Base-by-base conservation (phyloP, 805 yeast species). In the Candida nemodendra region DNA sequence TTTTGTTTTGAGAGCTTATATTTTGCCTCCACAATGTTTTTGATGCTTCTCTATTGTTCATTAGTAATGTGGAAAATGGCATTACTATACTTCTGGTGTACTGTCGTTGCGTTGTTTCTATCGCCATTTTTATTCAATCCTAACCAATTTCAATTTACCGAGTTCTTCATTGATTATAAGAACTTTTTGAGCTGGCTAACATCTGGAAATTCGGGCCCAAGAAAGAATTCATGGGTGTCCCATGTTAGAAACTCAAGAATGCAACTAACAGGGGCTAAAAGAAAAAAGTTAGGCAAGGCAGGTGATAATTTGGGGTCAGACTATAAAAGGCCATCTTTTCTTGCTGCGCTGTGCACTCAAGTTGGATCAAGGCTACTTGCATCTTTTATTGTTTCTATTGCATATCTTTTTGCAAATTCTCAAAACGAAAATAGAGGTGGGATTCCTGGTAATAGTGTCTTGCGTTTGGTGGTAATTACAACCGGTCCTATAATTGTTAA, bases 121-220 rank as follows among this genome's bases (percentile, higher is more conserved):
- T 80, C 89, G 3, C 93, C 93, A 5, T 81, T 81, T 49, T 59
- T 84, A 28, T 84, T 78, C 64, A 84, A 84, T 55, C 91, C 93
- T 1, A 84, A 83, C 56, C 91, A 84, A 51, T 84, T 81, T 48
- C 72, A 79, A 4, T 78, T 81, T 64, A 64, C 64, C 7, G 90
- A 83, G 45, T 84, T 80, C 54, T 82, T 84, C 51, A 60, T 81
- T 36, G 91, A 84, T 59, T 84, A 84, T 58, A 67, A 71, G 38
- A 70, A 68, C 37, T 79, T 69, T 45, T 59, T 82, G 38, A 53
- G 50, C 25, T 75, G 79, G 79, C 56, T 79, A 38, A 64, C 68
- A 3, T 61, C 71, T 13, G 84, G 84, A 18, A 78, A 76, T 52
- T 65, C 73, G 4, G 62, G 55, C 18, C 42, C 56, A 1, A 53